phyloP scores from a whole-genome alignment of 2,329 filamentous ascomycete genomes.

The Harringtonia aguacate region DNA sequence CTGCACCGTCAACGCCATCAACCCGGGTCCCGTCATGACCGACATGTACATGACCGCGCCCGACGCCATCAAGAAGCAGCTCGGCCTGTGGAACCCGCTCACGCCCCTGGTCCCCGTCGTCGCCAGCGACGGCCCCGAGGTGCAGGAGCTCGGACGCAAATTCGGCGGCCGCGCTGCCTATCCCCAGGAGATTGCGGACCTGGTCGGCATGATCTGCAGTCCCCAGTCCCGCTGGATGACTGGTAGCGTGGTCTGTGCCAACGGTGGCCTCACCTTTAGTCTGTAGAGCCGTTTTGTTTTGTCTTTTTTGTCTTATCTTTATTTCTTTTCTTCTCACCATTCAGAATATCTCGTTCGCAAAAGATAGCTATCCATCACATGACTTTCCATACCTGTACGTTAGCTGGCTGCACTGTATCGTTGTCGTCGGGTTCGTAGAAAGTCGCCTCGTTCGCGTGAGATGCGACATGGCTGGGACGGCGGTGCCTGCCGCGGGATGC shows the following conservation, averaged over 20 bases:
- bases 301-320: no score
- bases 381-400: no score
- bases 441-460: no score
- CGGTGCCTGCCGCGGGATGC: no score
- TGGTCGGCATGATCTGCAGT: slow-evolving; percentile 66
- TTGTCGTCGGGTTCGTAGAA: no score
- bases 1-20: slow-evolving; percentile 45
- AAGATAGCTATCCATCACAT: no score
- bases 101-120: slow-evolving; percentile 53
- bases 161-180: slow-evolving; percentile 51
- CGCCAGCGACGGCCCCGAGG: slow-evolving; percentile 44
- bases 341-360: no score
- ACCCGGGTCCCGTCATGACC: slow-evolving; percentile 43
- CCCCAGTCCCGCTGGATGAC: slow-evolving; percentile 67
- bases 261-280: slow-evolving; percentile 52
- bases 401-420: no score
- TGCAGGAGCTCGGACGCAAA: slow-evolving; percentile 42
- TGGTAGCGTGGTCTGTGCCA: slow-evolving; percentile 68
- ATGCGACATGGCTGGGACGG: no score
- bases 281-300: no score
- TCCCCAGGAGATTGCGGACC: slow-evolving; percentile 59
- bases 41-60: slow-evolving; percentile 37
- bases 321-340: no score
- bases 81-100: slow-evolving; percentile 31
- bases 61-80: slow-evolving; percentile 29